Base-by-base conservation (phyloP, 306 rosid species). In the Datisca glomerata region DNA sequence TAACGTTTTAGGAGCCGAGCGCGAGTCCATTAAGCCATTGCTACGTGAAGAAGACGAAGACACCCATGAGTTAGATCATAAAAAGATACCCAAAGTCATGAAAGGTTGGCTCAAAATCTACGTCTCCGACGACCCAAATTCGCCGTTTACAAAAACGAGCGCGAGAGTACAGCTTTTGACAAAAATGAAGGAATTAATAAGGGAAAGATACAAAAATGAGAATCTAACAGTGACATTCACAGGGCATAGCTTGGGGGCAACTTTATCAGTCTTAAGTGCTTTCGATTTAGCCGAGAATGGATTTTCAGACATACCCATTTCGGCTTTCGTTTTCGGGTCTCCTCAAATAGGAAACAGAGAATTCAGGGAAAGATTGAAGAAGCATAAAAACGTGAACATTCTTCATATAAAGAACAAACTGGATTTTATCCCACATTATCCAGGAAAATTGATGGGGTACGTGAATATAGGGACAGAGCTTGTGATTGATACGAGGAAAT, bases 71-170 rank as follows among this genome's bases (percentile, higher is more conserved):
- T n/a, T n/a, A n/a, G n/a, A n/a, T n/a, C n/a, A n/a, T n/a, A n/a
- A n/a, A n/a, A 28, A 28, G 11, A 4, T 12, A 6, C 82, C 79
- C 0, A 75, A 61, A 31, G 70, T 83, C 0, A 79, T 78, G 85
- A 56, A 35, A 44, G 94, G 94, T 3, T 83, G 94, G 94, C 60
- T 78, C 0, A 63, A 68, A 10, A 75, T 83, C 20, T 83, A 83
- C 60, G 59, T 29, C 0, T 75, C 82, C 0, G 50, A 59, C 5
- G 69, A 78, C 33, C 49, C 75, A 4, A 69, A 49, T 1, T 75
- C 85, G 0, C n/a, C 53, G 0, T 83, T 75, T 50, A 74, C 75
- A 0, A 78, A 72, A 53, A 7, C 24, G 5, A 78, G 79, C 12
- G 81, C 65, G 0, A 69, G 91, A 61, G 36, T 45, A 0, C 85